These are phyloP conservation scores for Fusarium marasasianum DNA, from an alignment of 2,329 filamentous ascomycete species.

Conservation along the genomic window DNA sequence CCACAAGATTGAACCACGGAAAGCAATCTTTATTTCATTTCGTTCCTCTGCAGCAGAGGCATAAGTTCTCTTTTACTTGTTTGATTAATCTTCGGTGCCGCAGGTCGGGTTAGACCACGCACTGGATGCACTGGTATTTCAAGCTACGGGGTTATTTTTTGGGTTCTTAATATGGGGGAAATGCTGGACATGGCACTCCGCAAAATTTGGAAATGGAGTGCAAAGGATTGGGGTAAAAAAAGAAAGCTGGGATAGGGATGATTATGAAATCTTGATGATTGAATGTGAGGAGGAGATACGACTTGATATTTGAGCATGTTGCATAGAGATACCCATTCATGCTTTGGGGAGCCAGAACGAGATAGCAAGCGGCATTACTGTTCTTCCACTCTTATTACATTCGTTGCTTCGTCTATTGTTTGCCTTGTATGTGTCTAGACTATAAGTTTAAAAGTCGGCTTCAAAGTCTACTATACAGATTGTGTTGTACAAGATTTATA, in stretches of 20 bases:
- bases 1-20: constrained; percentile 10
- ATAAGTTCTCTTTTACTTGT: constrained; percentile 7
- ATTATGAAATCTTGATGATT: constrained; percentile 42
- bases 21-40: neutral
- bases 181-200: constrained; percentile 42
- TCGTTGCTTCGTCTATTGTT: neutral
- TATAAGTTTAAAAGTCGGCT: neutral
- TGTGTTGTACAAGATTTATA: neutral
- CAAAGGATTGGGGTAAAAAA: constrained; percentile 7
- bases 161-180: constrained; percentile 30
- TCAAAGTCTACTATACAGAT: constrained; percentile 1
- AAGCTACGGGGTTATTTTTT: constrained; percentile 15
- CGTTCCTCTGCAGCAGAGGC: neutral
- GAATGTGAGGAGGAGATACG: constrained; percentile 36
- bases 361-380: constrained; percentile 45
- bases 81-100: constrained; percentile 39
- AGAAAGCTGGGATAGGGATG: constrained; percentile 6
- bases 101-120: constrained; percentile 42
- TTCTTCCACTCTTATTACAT: constrained; percentile 17
- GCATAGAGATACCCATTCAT: constrained; percentile 48
- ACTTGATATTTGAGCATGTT: constrained; percentile 42
- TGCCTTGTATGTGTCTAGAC: neutral
- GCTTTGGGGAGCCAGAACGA: constrained; percentile 41
- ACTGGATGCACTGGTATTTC: constrained; percentile 44
- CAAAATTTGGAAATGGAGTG: constrained; percentile 26